Percentiles rank a stretch among this genome's conserved stretches.
Evolutionary conservation across 306 rosid species (phyloP).

Genomic region (Sphenostylis stenocarpa): DNA sequence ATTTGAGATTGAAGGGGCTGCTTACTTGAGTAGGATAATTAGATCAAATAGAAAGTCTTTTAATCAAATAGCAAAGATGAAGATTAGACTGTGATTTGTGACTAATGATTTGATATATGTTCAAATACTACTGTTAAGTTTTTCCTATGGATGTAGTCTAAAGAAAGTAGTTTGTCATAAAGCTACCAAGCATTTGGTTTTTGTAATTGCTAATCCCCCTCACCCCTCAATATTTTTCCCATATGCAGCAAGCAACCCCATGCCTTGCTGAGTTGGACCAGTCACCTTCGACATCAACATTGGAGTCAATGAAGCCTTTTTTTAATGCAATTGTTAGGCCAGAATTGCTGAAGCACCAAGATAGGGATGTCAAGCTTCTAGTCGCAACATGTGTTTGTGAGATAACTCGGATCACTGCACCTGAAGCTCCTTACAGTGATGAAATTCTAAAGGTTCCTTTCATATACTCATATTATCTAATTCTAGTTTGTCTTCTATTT

Average conservation of each 20-base stretch:
- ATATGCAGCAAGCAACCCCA: constrained; percentile 82
- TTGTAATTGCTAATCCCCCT: constrained; percentile 13
- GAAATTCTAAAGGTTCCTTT: constrained; percentile 79
- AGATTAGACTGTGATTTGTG: constrained; percentile 20
- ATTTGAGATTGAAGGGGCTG: constrained; percentile 14
- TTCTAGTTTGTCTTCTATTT: constrained; percentile 16
- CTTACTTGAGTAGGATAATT: constrained; percentile 8
- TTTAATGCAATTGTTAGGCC: constrained; percentile 79
- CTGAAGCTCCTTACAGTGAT: constrained; percentile 93
- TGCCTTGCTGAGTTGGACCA: constrained; percentile 94
- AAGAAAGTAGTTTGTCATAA: neutral
- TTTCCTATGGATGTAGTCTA: neutral
- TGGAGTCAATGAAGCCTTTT: constrained; percentile 89
- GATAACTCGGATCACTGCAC: constrained; percentile 98
- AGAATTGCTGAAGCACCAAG: constrained; percentile 89
- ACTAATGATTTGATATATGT: constrained; percentile 9
- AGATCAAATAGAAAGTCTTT: neutral
- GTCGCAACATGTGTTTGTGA: constrained; percentile 95
- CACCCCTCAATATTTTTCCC: constrained; percentile 14
- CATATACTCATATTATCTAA: constrained; percentile 14
- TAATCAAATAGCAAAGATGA: neutral
- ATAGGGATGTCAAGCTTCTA: constrained; percentile 92
- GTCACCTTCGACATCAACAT: constrained; percentile 67
- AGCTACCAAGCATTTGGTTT: neutral
- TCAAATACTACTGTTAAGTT: neutral